Conservation (phyloP, 2,329 filamentous ascomycete genomes). For the Monosporascus cannonballus region DNA sequence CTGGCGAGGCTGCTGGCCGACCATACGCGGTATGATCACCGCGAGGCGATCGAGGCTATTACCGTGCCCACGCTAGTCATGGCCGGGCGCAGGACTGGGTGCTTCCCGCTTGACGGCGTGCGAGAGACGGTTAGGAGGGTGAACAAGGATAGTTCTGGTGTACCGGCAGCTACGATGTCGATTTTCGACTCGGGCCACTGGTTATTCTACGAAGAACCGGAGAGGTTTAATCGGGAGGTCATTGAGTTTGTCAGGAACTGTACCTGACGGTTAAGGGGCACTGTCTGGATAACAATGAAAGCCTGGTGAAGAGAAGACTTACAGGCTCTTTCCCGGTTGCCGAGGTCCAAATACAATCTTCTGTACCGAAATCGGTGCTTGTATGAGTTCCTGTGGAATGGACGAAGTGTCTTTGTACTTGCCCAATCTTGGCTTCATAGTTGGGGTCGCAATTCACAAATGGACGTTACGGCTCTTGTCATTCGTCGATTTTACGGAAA, state of each 20-base stretch:
- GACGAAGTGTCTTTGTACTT: no score
- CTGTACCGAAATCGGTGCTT: no score
- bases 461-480: no score
- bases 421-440: no score
- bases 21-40: conserved; percentile 36
- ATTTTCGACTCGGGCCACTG: conserved; percentile 33
- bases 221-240: conserved; percentile 30
- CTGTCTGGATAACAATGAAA: no score
- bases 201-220: conserved; percentile 35
- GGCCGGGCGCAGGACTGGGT: conserved; percentile 30
- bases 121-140: conserved; percentile 28
- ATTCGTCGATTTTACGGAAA: no score
- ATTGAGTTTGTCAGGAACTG: conserved; percentile 21
- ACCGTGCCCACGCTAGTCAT: conserved; percentile 29
- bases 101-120: conserved; percentile 32
- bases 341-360: no score
- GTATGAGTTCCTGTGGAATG: no score
- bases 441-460: no score
- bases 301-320: no score
- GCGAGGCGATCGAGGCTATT: conserved; percentile 31
- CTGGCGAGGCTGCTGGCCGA: conserved; percentile 31
- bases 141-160: conserved; percentile 9
- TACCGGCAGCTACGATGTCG: conserved; percentile 19
- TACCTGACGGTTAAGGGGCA: background rate
- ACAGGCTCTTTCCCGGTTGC: no score